These are phyloP conservation scores for Lichtheimia ramosa DNA, from an alignment of 371 early-diverging fungal genomes.

Conservation along the genomic window DNA sequence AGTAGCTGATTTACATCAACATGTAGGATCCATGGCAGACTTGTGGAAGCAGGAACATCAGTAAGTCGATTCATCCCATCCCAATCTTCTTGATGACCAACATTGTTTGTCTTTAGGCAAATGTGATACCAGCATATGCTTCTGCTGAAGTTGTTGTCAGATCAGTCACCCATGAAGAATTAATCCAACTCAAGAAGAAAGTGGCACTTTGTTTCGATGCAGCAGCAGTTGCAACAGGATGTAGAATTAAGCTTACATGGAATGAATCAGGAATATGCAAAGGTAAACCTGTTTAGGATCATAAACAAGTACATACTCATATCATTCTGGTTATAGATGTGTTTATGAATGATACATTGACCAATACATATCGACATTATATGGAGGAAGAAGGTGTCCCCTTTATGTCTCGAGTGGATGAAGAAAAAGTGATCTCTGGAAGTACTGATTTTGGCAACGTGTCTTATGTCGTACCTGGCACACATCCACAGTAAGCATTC, in stretches of 20 bases:
- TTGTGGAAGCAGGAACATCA: constrained; percentile 66
- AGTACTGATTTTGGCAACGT: constrained; percentile 82
- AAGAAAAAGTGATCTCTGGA: constrained; percentile 42
- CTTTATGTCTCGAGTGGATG: constrained; percentile 36
- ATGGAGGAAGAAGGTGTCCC: constrained; percentile 50
- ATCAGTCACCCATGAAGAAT: constrained; percentile 43
- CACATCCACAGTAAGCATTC: constrained; percentile 7
- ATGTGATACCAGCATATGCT: constrained; percentile 55
- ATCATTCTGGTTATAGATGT: not conserved
- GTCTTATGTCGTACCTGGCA: constrained; percentile 1
- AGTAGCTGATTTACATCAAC: too few species aligned
- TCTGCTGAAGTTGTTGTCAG: constrained; percentile 58
- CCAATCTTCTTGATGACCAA: not conserved
- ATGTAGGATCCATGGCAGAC: constrained; percentile 70
- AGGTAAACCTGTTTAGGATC: constrained; percentile 7
- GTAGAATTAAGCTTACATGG: constrained; percentile 57
- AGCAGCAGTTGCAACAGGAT: constrained; percentile 71
- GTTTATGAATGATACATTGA: constrained; percentile 54
- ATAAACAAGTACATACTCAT: too few species aligned
- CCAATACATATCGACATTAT: constrained; percentile 54
- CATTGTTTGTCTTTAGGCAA: constrained; percentile 3
- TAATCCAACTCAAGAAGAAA: constrained; percentile 46
- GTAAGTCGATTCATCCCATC: constrained; percentile 30
- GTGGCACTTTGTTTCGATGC: constrained; percentile 62
- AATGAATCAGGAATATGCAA: constrained; percentile 41